Base-by-base conservation (phyloP, 306 rosid genomes). In the Malus asiatica region DNA sequence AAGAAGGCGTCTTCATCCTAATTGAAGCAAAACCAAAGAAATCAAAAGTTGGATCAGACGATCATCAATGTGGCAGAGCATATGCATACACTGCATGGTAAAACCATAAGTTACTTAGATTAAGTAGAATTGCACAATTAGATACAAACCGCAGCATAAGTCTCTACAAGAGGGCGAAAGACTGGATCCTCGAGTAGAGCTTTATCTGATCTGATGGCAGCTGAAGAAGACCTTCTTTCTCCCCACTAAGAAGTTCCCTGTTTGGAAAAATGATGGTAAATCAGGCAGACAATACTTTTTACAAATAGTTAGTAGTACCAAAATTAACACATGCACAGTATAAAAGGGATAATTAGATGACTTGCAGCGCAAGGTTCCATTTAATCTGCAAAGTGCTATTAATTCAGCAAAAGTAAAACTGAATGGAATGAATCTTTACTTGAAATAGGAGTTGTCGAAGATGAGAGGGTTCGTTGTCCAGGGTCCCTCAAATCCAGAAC, bases 401-500 rank as follows among this genome's bases (percentile, higher is more conserved):
- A 32, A 64, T 30, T 66, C 70, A 66, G 5, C 9, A 20, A 11
- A 6, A 25, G 40, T 58, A 58, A 4, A n/a, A 22, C 14, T 2
- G 30, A 58, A 15, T 14, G 55, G 53, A 67, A 67, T 42, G 3
- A 22, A 12, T n/a, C 53, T 67, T 73, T 73, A 90, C 93, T 76
- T 80, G 87, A 86, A 90, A 73, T 90, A 90, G 44, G 89, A 76
- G 84, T 90, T 88, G 71, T 90, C 88, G 20, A 90, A 87, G 66
- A 85, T 66, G 4, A 87, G 84, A 71, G 93, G 89, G 48, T 88
- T 88, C 19, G 13, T 11, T 11, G 96, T 90, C 96, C 93, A 90
- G 20, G 91, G 72, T 55, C 93, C 93, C 78, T 87, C 93, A 74
- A 85, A 88, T 74, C 93, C 91, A 73, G 96, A 90, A 46, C 93